Base-by-base conservation (phyloP, 352 stramenopile genomes). In the Globisporangium splendens region DNA sequence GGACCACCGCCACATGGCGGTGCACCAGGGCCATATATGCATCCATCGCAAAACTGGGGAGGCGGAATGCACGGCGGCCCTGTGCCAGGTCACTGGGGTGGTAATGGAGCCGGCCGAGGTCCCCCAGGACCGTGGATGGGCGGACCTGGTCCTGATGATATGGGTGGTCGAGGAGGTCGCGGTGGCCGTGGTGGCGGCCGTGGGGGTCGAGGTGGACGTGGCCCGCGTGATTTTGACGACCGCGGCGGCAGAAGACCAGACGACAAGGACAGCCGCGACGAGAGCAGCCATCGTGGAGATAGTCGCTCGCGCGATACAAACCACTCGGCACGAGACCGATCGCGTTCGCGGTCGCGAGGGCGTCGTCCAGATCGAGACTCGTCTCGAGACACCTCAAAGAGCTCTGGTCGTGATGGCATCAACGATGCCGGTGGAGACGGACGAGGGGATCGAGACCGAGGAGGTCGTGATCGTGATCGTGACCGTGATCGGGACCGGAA, bases 61-160 rank as follows among this genome's bases (percentile, higher is more conserved):
- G 28, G 28, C 28, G 28, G 28, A 35, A 35, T 35, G 28, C 28
- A 35, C 28, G 65, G 70, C 68, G 43, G 46, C 46, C 65, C 78
- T 6, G 73, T 74, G 15, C 75, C 76, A 22, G 72, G 65, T 2
- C 73, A 69, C 8, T 89, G 80, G 75, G 62, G 62, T 10, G 62
- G 58, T 12, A 63, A 69, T 49, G 74, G 74, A 1, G 59, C 66
- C 13, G 59, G 71, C 59, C 69, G 77, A 3, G 69, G 53, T 11
- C 55, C 60, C n/a, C 59, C 65, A 43, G 69, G 77, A 10, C 28
- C 28, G 28, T 89, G 80, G 79, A 83, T 87, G 76, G 77, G 77
- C 20, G 66, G 68, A 11, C 59, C 42, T n/a, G 61, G 64, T 12
- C 24, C 58, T 4, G 65, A 66, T 20, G 60, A 63, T 20, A 50